Evolutionary conservation across 2,329 filamentous ascomycete species (phyloP).

Genomic region (Hymenoscyphus fructigenus): DNA sequence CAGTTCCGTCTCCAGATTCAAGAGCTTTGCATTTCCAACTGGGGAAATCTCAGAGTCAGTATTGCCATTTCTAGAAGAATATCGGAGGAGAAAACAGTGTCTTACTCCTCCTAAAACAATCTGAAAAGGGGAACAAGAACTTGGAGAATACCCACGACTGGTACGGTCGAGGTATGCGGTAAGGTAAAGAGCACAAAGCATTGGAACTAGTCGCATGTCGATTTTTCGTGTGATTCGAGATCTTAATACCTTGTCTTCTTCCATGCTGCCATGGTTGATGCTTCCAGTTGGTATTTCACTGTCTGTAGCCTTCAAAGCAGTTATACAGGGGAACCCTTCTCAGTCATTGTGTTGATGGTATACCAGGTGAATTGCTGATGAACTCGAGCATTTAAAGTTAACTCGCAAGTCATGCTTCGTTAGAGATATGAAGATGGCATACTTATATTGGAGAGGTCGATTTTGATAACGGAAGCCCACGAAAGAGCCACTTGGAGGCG

Average conservation of each 20-base stretch:
- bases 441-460: background rate
- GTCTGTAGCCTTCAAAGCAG: background rate
- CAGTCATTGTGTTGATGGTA: background rate
- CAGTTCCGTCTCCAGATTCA: slow-evolving; percentile 28
- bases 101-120: no score
- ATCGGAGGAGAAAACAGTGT: no score
- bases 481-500: no score
- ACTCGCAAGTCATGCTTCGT: no score
- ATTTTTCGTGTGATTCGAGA: slow-evolving; percentile 7
- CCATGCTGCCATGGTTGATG: background rate
- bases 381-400: background rate
- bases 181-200: slow-evolving; percentile 3
- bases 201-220: slow-evolving; percentile 6
- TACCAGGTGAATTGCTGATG: background rate
- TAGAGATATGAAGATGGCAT: background rate
- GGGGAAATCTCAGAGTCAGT: no score
- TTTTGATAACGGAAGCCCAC: no score
- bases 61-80: no score
- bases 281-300: background rate
- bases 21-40: slow-evolving; percentile 22
- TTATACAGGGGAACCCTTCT: background rate
- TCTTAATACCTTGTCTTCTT: slow-evolving; percentile 41
- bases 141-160: no score
- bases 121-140: no score
- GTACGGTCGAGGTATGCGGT: slow-evolving; percentile 12